Evolutionary conservation across 2,329 filamentous ascomycete genomes (phyloP).

Genomic region (Pseudogymnoascus destructans): DNA sequence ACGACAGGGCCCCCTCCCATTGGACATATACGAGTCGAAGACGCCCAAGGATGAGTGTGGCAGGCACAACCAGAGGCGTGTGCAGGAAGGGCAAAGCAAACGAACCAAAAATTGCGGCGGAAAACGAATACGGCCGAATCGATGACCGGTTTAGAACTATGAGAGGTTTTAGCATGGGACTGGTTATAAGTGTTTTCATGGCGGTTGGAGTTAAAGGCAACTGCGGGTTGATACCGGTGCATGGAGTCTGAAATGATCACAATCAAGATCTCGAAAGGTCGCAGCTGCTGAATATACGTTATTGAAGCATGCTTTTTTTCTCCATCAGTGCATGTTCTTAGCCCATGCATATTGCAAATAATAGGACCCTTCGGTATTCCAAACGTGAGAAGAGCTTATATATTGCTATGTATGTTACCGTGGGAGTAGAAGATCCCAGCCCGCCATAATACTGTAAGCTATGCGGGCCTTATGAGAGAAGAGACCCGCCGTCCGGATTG

Average conservation of each 20-base stretch:
- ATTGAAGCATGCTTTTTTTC: background rate
- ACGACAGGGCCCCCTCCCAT: background rate
- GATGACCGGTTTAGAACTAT: background rate
- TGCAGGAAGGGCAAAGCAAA: background rate
- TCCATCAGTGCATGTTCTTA: background rate
- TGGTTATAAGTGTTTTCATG: background rate
- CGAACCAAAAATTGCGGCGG: background rate
- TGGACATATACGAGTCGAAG: background rate
- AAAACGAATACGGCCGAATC: background rate
- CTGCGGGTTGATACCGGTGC: background rate
- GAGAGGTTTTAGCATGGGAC: background rate
- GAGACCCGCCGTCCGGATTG: background rate
- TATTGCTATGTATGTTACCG: conserved; percentile 5
- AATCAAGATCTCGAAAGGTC: background rate
- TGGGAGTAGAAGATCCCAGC: background rate
- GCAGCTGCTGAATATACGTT: background rate
- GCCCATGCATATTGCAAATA: background rate
- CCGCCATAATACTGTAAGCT: background rate
- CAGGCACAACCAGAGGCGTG: background rate
- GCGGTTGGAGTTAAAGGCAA: background rate
- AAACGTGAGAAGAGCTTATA: background rate
- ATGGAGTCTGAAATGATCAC: background rate
- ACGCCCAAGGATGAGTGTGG: background rate
- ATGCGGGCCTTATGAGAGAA: background rate
- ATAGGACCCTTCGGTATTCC: background rate